phyloP scores from a whole-genome alignment of 495 filamentous ascomycete species.

The Podospora didyma region DNA sequence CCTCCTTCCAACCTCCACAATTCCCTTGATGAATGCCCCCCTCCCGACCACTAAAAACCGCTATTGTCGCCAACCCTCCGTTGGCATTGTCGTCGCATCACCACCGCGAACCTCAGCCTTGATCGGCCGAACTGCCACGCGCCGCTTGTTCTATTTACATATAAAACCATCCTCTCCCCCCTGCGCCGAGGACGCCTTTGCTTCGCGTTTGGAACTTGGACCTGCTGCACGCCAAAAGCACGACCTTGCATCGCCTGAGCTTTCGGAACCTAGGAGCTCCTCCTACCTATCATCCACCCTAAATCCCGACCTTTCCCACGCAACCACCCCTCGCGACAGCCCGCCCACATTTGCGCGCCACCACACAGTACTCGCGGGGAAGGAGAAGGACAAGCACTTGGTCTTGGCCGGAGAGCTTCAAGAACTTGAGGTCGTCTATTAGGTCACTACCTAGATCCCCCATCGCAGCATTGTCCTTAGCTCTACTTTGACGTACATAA shows the following conservation, averaged over 20 bases:
- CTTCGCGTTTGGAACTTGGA: conserved; percentile 22
- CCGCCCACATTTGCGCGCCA: no score
- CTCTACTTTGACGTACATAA: conserved; percentile 26
- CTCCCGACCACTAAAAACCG: background rate
- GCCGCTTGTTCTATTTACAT: no score
- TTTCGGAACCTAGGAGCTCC: background rate
- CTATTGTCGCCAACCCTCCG: background rate
- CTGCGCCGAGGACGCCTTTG: no score
- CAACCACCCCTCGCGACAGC: no score
- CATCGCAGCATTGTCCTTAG: no score
- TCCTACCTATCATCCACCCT: background rate
- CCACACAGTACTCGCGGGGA: background rate
- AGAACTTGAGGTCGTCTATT: no score
- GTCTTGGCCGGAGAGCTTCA: conserved; percentile 5
- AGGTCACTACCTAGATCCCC: no score
- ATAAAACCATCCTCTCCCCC: no score
- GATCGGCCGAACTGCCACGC: background rate
- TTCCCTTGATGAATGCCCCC: conserved; percentile 16
- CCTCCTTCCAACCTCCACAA: conserved; percentile 29
- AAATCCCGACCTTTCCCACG: no score
- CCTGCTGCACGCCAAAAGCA: background rate
- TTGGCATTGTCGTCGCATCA: conserved; percentile 1
- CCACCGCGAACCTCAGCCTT: background rate
- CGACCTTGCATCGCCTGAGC: background rate
- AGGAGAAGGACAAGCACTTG: background rate